Evolutionary conservation across 257 asterid species (phyloP), one percentile per base, ranked within the genome.

Genomic region (Capsicum baccatum): DNA sequence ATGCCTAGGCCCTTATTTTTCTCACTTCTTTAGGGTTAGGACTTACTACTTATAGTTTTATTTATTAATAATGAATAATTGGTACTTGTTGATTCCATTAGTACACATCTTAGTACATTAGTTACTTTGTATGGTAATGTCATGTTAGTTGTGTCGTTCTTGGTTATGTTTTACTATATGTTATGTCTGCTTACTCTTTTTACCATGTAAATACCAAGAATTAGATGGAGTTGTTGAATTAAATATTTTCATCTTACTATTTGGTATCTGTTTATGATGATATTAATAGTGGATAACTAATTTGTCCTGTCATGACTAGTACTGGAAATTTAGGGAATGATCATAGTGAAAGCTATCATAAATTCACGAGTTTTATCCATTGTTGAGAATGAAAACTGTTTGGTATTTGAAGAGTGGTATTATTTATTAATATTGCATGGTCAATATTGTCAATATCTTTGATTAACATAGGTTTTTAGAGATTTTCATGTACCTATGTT

Each of bases 151-250:
- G 21, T 63, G 78, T 13, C 8, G 26, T 81, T 66, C 47, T 14
- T 81, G 62, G 76, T 60, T 63, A 81, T 81, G 78, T 42, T 81
- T 42, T 80, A 80, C 78, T 13, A 39, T 80, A 26, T 26, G 33
- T n/a, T 39, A 19, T 80, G 37, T 42, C 78, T 81, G 44, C 39
- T 81, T 54, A 33, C 15, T 78, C 33, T 78, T 78, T 78, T 42
- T 15, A 78, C 64, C 82, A 78, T 78, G 82, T 78, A 78, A 52
- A 78, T 78, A 54, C 64, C 33, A 26, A 33, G 64, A 54, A 33
- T 14, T 78, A 33, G 47, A 9, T 78, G 12, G 64, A 15, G 6
- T 78, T 78, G 82, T 78, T 33, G 50, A 33, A 78, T 78, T 33
- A 15, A 33, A 26, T 54, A 64, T 78, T 78, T 78, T n/a, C 2